Base-by-base conservation (phyloP, 108 stramenopile genomes). In the Nitzschia sp. region DNA sequence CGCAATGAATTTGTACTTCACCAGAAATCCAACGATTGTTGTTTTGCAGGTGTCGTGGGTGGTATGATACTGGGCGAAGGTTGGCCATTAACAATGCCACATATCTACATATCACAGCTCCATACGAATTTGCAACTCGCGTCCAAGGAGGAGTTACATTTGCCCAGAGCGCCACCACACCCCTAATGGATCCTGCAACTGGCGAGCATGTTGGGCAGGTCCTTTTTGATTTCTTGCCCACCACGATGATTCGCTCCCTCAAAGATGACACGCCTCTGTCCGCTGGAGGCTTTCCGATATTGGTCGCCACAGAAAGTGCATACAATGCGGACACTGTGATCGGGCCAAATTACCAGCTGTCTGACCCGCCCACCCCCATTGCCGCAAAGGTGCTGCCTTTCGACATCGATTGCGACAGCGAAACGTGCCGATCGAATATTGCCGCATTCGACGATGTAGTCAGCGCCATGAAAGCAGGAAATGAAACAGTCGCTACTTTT, bases 381-480 rank as follows among this genome's bases (percentile, higher is more conserved):
- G 54, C 26, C 26, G 36, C 24, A n/a, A 60, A 64, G 26, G 64
- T 59, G 1, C 29, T 74, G 28, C 17, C 54, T 36, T 28, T 27
- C 24, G 64, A 74, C 26, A n/a, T 49, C 15, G n/a, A 53, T 47
- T 74, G 64, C 57, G 42, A 28, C 0, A 17, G 13, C 28, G 42
- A 25, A 27, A 56, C 25, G 13, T 74, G 72, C 55, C 13, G 8
- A 3, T 3, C 28, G n/a, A 56, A 61, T 24, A 18, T 24, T 19
- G 46, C 24, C 1, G 45, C 25, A 17, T 65, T 66, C 34, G 45
- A 56, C 15, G 64, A 2, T 1, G 36, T 74, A 13, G 27, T 66
- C 19, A 17, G 15, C 2, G 26, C 15, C 30, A 85, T 84, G 80
- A 78, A 71, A 27, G 26, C 15, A 32, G 83, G 83, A 11, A 0